Conservation (phyloP, 2,329 filamentous ascomycete genomes). For the Apiospora koreana region DNA sequence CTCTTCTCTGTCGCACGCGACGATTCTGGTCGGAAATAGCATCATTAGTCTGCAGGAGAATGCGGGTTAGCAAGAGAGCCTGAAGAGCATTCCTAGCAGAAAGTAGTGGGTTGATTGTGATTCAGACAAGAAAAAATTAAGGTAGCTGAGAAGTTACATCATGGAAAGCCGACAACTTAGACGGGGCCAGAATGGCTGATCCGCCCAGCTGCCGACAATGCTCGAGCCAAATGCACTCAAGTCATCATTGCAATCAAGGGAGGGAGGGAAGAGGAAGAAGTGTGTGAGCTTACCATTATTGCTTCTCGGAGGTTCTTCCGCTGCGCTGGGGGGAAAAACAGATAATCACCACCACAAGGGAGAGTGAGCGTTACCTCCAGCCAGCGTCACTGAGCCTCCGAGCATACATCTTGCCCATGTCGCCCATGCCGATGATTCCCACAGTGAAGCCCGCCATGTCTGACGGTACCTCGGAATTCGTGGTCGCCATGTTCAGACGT, state of each 20-base stretch:
- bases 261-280: conserved; percentile 15
- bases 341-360: neutral
- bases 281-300: conserved; percentile 38
- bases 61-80: conserved; percentile 24
- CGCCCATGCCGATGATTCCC: conserved; percentile 97
- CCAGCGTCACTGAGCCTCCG: conserved; percentile 84
- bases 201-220: conserved; percentile 67
- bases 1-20: conserved; percentile 91
- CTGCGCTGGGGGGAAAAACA: conserved; percentile 14
- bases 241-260: conserved; percentile 76
- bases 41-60: conserved; percentile 12
- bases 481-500: conserved; percentile 5
- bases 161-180: conserved; percentile 71
- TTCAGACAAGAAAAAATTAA: conserved; percentile 84
- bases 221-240: conserved; percentile 99
- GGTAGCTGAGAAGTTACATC: conserved; percentile 99
- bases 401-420: conserved; percentile 99
- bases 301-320: conserved; percentile 22
- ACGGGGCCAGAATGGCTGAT: conserved; percentile 75
- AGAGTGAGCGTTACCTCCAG: conserved; percentile 76
- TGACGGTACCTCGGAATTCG: conserved; percentile 24
- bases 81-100: conserved; percentile 22
- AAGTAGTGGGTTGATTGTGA: conserved; percentile 24
- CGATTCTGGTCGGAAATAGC: conserved; percentile 62
- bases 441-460: conserved; percentile 73